These are phyloP conservation scores for Leccinum cinnamomeum DNA, from an alignment of 1,284 basidiomycete genomes.

Conservation along the genomic window DNA sequence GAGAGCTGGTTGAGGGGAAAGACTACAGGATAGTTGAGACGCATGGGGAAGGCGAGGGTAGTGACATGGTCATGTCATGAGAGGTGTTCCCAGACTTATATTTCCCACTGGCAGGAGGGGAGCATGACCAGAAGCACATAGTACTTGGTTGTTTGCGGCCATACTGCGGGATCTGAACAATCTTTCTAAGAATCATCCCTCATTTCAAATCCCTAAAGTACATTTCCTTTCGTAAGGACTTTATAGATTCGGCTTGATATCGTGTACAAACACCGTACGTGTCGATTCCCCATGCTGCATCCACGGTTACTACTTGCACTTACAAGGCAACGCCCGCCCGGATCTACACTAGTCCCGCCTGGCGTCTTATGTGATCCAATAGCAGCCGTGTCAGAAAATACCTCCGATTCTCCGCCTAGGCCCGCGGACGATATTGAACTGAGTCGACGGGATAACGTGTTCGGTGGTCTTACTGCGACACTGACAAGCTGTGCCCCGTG, in stretches of 20 bases:
- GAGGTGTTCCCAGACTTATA: constrained; percentile 30
- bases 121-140: constrained; percentile 36
- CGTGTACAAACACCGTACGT: constrained; percentile 85
- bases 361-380: constrained; percentile 12
- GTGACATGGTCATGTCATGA: constrained; percentile 23
- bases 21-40: constrained; percentile 33
- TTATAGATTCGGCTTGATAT: constrained; percentile 59
- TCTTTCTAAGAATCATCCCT: background rate
- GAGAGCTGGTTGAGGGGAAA: constrained; percentile 38
- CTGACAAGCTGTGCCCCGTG: constrained; percentile 85
- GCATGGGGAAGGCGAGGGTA: constrained; percentile 26
- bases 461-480: background rate
- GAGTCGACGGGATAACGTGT: no score
- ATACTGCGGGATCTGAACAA: constrained; percentile 36
- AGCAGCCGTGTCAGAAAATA: constrained; percentile 11
- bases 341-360: constrained; percentile 56
- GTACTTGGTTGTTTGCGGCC: constrained; percentile 26
- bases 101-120: constrained; percentile 21
- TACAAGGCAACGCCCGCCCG: constrained; percentile 81
- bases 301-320: constrained; percentile 94
- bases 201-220: constrained; percentile 33
- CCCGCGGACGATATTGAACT: constrained; percentile 31
- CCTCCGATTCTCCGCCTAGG: constrained; percentile 24
- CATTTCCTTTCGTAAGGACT: constrained; percentile 37
- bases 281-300: constrained; percentile 88